A percentile compares a stretch with the other conserved stretches of the same genome.
phyloP scores from a whole-genome alignment of 495 filamentous ascomycete species.

The Aspergillus bridgeri region DNA sequence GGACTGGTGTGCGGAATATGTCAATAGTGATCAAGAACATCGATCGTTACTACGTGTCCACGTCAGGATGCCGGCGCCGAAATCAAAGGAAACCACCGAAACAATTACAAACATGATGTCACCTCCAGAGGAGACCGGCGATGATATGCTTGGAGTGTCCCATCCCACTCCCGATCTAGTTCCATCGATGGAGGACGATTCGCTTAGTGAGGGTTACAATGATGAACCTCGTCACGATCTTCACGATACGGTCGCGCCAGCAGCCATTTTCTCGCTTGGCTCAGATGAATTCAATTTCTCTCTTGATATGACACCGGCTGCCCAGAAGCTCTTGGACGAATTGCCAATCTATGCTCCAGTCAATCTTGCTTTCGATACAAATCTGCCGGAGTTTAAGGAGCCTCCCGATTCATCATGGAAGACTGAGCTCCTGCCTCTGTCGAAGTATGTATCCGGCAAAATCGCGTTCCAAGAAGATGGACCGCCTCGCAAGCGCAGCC shows the following conservation, averaged over 20 bases:
- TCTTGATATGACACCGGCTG: slow-evolving; percentile 68
- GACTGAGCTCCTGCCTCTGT: slow-evolving; percentile 74
- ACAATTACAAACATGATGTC: slow-evolving; percentile 22
- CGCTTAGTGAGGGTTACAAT: slow-evolving; percentile 44
- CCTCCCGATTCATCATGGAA: slow-evolving; percentile 70
- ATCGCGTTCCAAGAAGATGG: slow-evolving; percentile 64
- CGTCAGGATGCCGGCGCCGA: slow-evolving; percentile 35
- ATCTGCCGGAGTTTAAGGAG: slow-evolving; percentile 52
- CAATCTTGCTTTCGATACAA: slow-evolving; percentile 51
- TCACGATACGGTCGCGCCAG: slow-evolving; percentile 49
- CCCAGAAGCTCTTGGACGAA: slow-evolving; percentile 81
- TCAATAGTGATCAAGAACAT: slow-evolving; percentile 57
- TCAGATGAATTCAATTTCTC: slow-evolving; percentile 80
- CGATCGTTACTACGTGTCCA: slow-evolving; percentile 64
- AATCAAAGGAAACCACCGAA: slow-evolving; percentile 17
- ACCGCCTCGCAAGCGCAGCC: slow-evolving; percentile 69
- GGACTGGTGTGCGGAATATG: slow-evolving; percentile 76
- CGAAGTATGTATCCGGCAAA: slow-evolving; percentile 79
- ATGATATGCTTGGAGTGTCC: slow-evolving; percentile 33
- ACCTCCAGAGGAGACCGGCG: slow-evolving; percentile 29
- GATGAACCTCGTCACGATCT: slow-evolving; percentile 44
- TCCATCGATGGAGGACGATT: slow-evolving; percentile 58
- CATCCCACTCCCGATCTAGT: slow-evolving; percentile 70
- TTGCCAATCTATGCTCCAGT: slow-evolving; percentile 75
- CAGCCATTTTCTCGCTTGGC: slow-evolving; percentile 77